Evolutionary conservation across 2,329 filamentous ascomycete species (phyloP), one percentile per base, ranked within the genome.

Genomic region (Penicillium digitatum): DNA sequence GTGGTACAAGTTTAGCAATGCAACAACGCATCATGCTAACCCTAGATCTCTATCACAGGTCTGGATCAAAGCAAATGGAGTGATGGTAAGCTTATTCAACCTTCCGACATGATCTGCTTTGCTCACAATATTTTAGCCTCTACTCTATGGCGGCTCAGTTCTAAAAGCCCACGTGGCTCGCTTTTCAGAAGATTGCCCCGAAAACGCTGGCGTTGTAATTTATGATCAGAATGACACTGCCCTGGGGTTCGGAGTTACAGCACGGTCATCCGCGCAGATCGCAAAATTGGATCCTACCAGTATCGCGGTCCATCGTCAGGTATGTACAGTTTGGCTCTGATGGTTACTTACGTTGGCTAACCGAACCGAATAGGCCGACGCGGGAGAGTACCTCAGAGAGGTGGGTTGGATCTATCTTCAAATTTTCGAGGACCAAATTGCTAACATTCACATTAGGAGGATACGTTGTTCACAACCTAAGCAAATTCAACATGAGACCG

Each of bases 21-120:
- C 16, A 18, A 35, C 22, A 22, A 11, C 9, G 8, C 16, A n/a
- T 16, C 5, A 8, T 34, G 44, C 32, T 47, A 26, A 47, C 9
- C 34, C 14, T 18, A 26, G 1, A 5, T 35, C 44, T 37, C 6
- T 4, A 2, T 3, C 2, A 24, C 16, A 47, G 44, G 86, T 97
- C 65, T 97, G 92, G 91, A 87, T 99, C 64, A 95, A 95, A 76
- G 83, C 87, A 56, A 97, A 97, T 76, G 94, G 94, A 63, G 92
- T 95, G 26, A 58, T 56, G 91, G 93, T 94, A 48, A 31, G 24
- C 26, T 48, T 40, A 40, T 40, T 16, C 3, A 26, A 9, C 31
- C 7, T 11, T 31, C 12, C 2, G 4, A 24, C 12, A 24, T 8
- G 46, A 3, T 29, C 5, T 38, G 5, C 7, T 24, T 26, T 10